Percentiles rank a stretch among this genome's conserved stretches.
These are phyloP conservation scores for Abrus precatorius DNA, from an alignment of 306 rosid species.

Conservation along the genomic window DNA sequence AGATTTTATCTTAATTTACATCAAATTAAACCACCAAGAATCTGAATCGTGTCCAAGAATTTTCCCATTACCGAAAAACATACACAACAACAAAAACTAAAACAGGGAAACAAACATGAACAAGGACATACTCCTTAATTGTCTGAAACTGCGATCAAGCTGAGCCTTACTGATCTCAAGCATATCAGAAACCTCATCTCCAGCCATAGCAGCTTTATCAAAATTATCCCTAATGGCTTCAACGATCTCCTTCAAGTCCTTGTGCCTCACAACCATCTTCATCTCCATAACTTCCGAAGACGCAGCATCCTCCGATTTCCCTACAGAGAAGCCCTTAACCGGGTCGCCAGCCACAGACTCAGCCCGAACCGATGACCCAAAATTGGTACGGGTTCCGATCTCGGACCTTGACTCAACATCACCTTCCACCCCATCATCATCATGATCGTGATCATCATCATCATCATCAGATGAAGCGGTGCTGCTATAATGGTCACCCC, in stretches of 20 bases:
- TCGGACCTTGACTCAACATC: slow-evolving; percentile 77
- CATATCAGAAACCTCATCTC: slow-evolving; percentile 86
- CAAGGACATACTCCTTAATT: slow-evolving; percentile 68
- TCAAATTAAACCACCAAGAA: too few species aligned
- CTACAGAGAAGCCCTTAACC: background rate
- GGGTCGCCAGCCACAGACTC: slow-evolving; percentile 49
- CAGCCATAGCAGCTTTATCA: slow-evolving; percentile 81
- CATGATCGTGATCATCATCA: background rate
- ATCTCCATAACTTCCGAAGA: slow-evolving; percentile 62
- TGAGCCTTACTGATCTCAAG: slow-evolving; percentile 88
- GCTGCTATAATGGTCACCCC: slow-evolving; percentile 93
- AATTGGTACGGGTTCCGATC: slow-evolving; percentile 75
- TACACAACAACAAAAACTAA: background rate
- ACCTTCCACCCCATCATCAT: slow-evolving; percentile 47
- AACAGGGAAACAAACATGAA: too few species aligned
- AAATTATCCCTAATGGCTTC: slow-evolving; percentile 84
- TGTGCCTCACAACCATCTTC: slow-evolving; percentile 94
- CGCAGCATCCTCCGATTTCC: slow-evolving; percentile 2
- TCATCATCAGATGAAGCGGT: slow-evolving; percentile 71
- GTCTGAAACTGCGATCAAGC: slow-evolving; percentile 86
- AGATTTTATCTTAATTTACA: slow-evolving; percentile 2
- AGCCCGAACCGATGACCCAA: slow-evolving; percentile 65
- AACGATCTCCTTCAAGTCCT: slow-evolving; percentile 89
- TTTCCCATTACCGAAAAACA: too few species aligned
- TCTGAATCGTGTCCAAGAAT: too few species aligned